phyloP scores from a whole-genome alignment of 305 asterid genomes.

The Salvia sclarea region DNA sequence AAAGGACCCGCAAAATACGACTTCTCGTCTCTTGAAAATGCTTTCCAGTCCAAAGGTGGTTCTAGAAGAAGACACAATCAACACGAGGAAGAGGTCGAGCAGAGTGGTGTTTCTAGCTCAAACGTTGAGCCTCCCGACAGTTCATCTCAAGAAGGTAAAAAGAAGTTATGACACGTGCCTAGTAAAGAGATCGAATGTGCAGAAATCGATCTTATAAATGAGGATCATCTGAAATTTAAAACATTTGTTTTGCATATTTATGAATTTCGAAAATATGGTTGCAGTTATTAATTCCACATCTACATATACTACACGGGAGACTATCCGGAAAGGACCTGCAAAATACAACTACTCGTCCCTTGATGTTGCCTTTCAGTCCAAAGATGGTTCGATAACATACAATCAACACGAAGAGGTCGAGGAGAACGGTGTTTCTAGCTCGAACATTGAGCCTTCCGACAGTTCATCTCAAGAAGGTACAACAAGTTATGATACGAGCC shows the following conservation, averaged over 20 bases:
- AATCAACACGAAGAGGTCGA: slow-evolving; percentile 29
- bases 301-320: slow-evolving; percentile 34
- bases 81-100: slow-evolving; percentile 34
- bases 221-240: not conserved
- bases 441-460: slow-evolving; percentile 39
- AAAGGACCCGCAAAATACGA: slow-evolving; percentile 30
- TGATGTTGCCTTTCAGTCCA: too few species aligned
- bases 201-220: not conserved
- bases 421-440: slow-evolving; percentile 24
- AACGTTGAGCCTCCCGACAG: slow-evolving; percentile 37
- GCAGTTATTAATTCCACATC: slow-evolving; percentile 43
- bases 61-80: slow-evolving; percentile 26
- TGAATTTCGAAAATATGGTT: not conserved
- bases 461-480: slow-evolving; percentile 32
- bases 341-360: not conserved
- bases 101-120: slow-evolving; percentile 27
- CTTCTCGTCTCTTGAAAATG: slow-evolving; percentile 25
- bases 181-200: not conserved
- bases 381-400: slow-evolving; percentile 25
- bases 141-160: slow-evolving; percentile 31
- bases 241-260: not conserved
- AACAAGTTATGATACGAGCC: not conserved
- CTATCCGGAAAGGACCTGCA: slow-evolving; percentile 28
- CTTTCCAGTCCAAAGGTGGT: slow-evolving; percentile 34
- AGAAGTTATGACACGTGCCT: not conserved